phyloP scores from a whole-genome alignment of 129 eudicot genomes.

The Erigeron canadensis region DNA sequence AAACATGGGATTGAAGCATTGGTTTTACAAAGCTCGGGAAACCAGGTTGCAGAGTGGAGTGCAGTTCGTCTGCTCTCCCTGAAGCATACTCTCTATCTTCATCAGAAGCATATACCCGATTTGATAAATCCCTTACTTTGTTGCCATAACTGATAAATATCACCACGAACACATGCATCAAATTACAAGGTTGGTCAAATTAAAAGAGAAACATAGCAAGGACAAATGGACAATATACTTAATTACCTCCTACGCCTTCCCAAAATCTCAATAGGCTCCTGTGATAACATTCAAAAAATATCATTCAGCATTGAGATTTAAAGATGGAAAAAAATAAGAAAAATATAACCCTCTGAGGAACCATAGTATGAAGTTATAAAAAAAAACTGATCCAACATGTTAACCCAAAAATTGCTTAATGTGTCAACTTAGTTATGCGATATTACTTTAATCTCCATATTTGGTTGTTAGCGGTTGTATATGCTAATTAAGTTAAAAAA shows the following conservation, averaged over 20 bases:
- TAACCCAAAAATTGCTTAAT: not conserved
- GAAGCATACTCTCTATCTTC: conserved; percentile 52
- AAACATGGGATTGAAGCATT: conserved; percentile 86
- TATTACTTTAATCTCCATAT: no score
- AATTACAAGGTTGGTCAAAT: not conserved
- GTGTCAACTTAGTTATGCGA: no score
- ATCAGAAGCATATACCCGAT: conserved; percentile 61
- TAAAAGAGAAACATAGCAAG: not conserved
- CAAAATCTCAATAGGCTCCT: conserved; percentile 62
- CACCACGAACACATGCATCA: not conserved
- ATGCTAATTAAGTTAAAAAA: not conserved
- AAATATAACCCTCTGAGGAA: not conserved
- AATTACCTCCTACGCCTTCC: conserved; percentile 68
- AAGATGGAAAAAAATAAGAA: not conserved
- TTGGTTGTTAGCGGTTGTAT: not conserved
- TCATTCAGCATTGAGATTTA: not conserved
- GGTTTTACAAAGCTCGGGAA: conserved; percentile 64
- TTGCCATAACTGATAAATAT: conserved; percentile 37
- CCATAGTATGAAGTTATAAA: not conserved
- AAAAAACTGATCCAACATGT: conserved; percentile 4
- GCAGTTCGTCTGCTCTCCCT: conserved; percentile 50
- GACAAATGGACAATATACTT: not conserved
- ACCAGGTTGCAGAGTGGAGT: conserved; percentile 40
- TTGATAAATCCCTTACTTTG: conserved; percentile 43
- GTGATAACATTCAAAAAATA: conserved; percentile 21